Evolutionary conservation across 1,284 basidiomycete genomes (phyloP).

Genomic region (Austroboletus niveus): DNA sequence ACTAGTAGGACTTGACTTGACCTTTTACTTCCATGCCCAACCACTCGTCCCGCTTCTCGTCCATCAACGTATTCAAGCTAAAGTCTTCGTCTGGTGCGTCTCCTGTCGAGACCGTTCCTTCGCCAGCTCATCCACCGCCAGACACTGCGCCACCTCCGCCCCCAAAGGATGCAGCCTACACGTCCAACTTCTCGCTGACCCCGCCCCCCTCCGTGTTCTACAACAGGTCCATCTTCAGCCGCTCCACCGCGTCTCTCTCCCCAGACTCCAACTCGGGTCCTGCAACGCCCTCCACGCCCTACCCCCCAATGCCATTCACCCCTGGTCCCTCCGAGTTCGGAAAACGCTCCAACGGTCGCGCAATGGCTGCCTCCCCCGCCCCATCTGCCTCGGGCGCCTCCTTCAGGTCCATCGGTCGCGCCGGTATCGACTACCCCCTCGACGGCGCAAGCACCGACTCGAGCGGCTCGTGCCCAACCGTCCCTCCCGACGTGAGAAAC

Average conservation of each 20-base stretch:
- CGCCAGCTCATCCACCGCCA: not conserved
- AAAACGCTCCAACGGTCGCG: slow-evolving; percentile 2
- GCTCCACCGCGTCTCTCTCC: slow-evolving; percentile 46
- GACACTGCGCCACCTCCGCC: slow-evolving; percentile 48
- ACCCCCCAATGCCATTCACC: not conserved
- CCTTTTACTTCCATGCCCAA: not conserved
- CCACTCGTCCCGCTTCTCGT: slow-evolving; percentile 51
- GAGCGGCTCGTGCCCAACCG: slow-evolving; percentile 20
- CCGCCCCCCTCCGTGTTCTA: slow-evolving; percentile 18
- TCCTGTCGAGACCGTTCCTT: no score
- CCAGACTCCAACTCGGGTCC: slow-evolving; percentile 33
- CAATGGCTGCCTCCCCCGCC: slow-evolving; percentile 13
- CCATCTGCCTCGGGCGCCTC: slow-evolving; percentile 31
- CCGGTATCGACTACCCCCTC: slow-evolving; percentile 22
- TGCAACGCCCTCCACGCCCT: slow-evolving; percentile 39
- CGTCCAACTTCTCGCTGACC: slow-evolving; percentile 5
- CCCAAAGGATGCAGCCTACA: slow-evolving; percentile 61
- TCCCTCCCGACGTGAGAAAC: slow-evolving; percentile 6
- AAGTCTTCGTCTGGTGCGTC: slow-evolving; percentile 2
- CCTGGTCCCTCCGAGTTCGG: no score
- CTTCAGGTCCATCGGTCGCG: slow-evolving; percentile 20
- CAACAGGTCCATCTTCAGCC: slow-evolving; percentile 40
- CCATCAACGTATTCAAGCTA: slow-evolving; percentile 60
- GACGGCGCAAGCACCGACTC: slow-evolving; percentile 28
- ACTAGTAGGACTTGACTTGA: no score